phyloP scores from a whole-genome alignment of 164 flowering plant genomes.

The Houttuynia cordata region DNA sequence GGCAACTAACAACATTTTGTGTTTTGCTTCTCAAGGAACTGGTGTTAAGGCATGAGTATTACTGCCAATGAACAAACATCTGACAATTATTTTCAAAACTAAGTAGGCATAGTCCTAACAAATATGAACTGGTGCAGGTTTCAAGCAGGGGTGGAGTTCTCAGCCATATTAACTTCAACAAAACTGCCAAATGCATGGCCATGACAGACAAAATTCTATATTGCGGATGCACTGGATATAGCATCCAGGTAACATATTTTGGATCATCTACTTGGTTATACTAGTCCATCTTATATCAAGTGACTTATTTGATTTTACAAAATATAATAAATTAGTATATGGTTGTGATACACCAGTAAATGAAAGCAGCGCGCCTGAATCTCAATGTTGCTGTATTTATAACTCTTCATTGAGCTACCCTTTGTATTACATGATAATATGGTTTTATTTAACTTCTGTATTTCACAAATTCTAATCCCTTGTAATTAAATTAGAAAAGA shows the following conservation, averaged over 20 bases:
- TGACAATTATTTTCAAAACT: too few relatives aligned
- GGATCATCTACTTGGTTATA: too few relatives aligned
- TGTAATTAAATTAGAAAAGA: not conserved
- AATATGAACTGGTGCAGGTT: constrained; percentile 25
- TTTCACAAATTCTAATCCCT: too few relatives aligned
- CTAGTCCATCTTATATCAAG: too few relatives aligned
- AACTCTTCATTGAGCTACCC: too few relatives aligned
- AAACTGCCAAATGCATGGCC: constrained; percentile 43
- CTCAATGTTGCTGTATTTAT: not conserved
- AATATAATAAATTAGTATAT: too few relatives aligned
- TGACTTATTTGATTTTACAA: too few relatives aligned
- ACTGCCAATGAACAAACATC: not conserved
- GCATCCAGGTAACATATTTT: constrained; percentile 39
- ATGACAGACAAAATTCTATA: constrained; percentile 36
- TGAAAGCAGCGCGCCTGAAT: not conserved
- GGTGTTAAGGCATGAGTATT: constrained; percentile 41
- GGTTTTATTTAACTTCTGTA: too few relatives aligned
- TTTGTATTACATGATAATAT: too few relatives aligned
- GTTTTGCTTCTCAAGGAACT: constrained; percentile 55
- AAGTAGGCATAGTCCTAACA: not conserved
- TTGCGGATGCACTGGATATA: constrained; percentile 57
- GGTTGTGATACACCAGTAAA: too few relatives aligned
- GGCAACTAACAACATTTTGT: constrained; percentile 32
- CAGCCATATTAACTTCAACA: constrained; percentile 51
- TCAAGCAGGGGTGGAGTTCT: constrained; percentile 49